Percentiles rank a stretch among this genome's conserved stretches.
Conservation (phyloP, 2,329 filamentous ascomycete species). For the Moelleriella libera region DNA sequence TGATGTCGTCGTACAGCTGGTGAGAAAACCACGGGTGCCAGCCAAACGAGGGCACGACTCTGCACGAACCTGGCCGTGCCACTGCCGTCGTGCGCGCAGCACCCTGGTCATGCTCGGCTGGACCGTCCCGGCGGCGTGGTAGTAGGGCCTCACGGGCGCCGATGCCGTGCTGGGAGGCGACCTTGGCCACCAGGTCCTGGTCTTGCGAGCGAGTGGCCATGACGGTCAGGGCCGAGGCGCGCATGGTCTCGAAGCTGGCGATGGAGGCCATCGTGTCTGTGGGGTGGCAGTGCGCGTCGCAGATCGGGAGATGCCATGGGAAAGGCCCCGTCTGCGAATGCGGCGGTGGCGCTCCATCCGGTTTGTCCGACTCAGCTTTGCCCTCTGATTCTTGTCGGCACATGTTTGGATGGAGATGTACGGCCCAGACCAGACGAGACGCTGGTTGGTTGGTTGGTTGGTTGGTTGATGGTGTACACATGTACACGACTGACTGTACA, state of each 20-base stretch:
- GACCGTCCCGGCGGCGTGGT: neutral
- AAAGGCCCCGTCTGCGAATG: slow-evolving; percentile 18
- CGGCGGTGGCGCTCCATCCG: too few species aligned
- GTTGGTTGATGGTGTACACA: too few species aligned
- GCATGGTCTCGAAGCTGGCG: slow-evolving; percentile 47
- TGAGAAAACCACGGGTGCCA: slow-evolving; percentile 85
- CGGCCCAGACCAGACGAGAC: too few species aligned
- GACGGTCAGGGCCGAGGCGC: slow-evolving; percentile 49
- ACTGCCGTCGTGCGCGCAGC: neutral
- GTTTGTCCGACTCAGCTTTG: too few species aligned
- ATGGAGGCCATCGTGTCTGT: slow-evolving; percentile 61
- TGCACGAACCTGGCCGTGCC: slow-evolving; percentile 1
- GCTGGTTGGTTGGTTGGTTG: too few species aligned
- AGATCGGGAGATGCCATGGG: slow-evolving; percentile 59
- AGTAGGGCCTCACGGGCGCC: neutral
- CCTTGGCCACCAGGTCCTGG: slow-evolving; percentile 53
- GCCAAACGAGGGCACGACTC: slow-evolving; percentile 57
- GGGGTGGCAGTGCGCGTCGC: slow-evolving; percentile 73
- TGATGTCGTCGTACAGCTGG: slow-evolving; percentile 52
- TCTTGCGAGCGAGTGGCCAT: slow-evolving; percentile 70
- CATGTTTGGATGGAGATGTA: too few species aligned
- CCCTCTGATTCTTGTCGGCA: too few species aligned
- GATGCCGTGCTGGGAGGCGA: slow-evolving; percentile 44
- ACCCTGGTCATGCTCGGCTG: neutral
- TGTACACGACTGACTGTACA: too few species aligned